Conservation (phyloP, 2,329 filamentous ascomycete species). For the Aspergillus clavatus region DNA sequence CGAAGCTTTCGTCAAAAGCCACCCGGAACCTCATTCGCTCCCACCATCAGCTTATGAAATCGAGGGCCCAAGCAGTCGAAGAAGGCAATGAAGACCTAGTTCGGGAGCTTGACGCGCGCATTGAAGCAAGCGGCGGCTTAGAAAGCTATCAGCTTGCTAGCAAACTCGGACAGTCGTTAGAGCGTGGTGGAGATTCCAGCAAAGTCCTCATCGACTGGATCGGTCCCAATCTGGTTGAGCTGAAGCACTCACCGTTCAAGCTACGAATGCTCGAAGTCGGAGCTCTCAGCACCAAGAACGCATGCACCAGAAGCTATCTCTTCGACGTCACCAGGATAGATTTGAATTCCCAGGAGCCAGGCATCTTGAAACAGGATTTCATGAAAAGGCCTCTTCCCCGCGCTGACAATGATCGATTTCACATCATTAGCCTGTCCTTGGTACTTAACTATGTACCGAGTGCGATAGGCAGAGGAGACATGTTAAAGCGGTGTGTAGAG, state of each 20-base stretch:
- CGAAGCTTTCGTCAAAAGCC: constrained; percentile 51
- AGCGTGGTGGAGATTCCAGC: constrained; percentile 61
- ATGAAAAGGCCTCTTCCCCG: constrained; percentile 76
- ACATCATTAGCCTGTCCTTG: constrained; percentile 85
- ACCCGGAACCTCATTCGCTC: constrained; percentile 56
- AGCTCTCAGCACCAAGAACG: constrained; percentile 76
- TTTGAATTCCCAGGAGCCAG: constrained; percentile 73
- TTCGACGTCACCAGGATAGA: constrained; percentile 83
- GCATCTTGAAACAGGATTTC: constrained; percentile 84
- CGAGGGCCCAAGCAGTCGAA: constrained; percentile 48
- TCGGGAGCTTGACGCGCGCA: constrained; percentile 44
- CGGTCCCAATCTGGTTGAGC: constrained; percentile 22
- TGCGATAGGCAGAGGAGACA: constrained; percentile 67
- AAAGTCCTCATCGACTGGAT: constrained; percentile 58
- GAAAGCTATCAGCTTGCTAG: constrained; percentile 59
- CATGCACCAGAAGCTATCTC: constrained; percentile 66
- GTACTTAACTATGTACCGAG: constrained; percentile 93
- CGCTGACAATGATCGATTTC: constrained; percentile 61
- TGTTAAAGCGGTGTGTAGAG: constrained; percentile 70
- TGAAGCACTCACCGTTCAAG: constrained; percentile 21
- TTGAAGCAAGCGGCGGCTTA: constrained; percentile 55
- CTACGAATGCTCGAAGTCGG: constrained; percentile 82
- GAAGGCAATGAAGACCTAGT: constrained; percentile 42
- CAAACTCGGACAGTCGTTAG: constrained; percentile 56
- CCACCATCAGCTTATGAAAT: constrained; percentile 58